Evolutionary conservation across 345 rosid genomes (phyloP), one percentile per base, ranked within the genome.

Genomic region (Melastoma malabathricum): DNA sequence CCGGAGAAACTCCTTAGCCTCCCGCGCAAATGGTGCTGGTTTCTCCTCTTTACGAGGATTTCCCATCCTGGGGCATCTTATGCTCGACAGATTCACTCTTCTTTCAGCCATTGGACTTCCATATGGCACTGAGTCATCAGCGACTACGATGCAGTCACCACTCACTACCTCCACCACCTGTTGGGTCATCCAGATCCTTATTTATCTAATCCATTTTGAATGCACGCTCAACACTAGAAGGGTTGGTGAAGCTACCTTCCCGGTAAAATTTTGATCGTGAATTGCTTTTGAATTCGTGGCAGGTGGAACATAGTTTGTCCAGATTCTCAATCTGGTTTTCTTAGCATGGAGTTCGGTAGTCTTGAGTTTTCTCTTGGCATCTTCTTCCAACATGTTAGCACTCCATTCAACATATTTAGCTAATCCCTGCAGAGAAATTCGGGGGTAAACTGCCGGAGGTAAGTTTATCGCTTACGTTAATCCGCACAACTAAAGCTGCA

Each of bases 321-420:
- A 88, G 52, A 83, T 75, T 71, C 71, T 88, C 64, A 85, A 64
- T 18, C 88, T 74, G 50, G 41, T 71, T 72, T 83, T 88, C 75
- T 88, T 93, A 59, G 95, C 90, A 55, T 88, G 77, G 69, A 88
- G 97, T 55, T 93, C 99, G 18, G 92, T 86, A 63, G 75, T 58
- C 77, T 85, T 88, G 57, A 93, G 60, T 62, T 55, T 66, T 54
- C 77, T 77, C 65, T 76, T 88, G 51, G 90, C 83, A 55, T 87
- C 94, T 49, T 88, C 95, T 75, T 93, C 97, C 94, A 93, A 79
- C 94, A 81, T 76, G 68, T 80, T 88, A 22, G 94, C 99, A 68
- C 97, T 93, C 99, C 99, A 93, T 56, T 88, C 99, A 59, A 93
- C 86, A 71, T 69, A 93, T 73, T 83, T 85, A 58, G 97, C 97